Evolutionary conservation across 805 yeast genomes (phyloP).

Genomic region (Groenewaldozyma salmanticensis): DNA sequence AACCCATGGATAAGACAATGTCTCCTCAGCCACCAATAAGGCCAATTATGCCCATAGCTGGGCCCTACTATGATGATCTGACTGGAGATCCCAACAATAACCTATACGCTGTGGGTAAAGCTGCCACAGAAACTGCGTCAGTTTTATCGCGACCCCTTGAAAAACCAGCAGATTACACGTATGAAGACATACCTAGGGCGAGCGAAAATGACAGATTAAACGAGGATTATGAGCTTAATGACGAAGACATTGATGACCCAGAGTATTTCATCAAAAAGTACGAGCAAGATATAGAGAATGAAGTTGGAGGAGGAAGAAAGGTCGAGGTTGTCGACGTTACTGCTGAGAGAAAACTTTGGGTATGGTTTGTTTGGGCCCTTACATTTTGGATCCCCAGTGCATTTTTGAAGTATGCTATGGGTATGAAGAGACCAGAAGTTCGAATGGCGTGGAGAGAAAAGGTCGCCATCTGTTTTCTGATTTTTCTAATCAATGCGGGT

Average conservation of each 20-base stretch:
- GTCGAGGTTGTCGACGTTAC: slow-evolving; percentile 26
- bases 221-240: slow-evolving; percentile 27
- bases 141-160: not conserved
- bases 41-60: not conserved
- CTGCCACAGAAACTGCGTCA: not conserved
- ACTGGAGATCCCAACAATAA: not conserved
- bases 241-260: slow-evolving; percentile 25
- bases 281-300: slow-evolving; percentile 24
- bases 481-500: slow-evolving; percentile 28
- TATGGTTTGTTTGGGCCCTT: slow-evolving; percentile 30
- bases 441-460: slow-evolving; percentile 37
- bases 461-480: slow-evolving; percentile 28
- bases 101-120: not conserved
- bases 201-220: slow-evolving; percentile 6
- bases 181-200: not conserved
- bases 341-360: slow-evolving; percentile 28
- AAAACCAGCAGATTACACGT: not conserved
- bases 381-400: slow-evolving; percentile 36
- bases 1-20: not conserved
- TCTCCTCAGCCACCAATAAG: not conserved
- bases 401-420: slow-evolving; percentile 24
- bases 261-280: slow-evolving; percentile 19
- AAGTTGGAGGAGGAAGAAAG: slow-evolving; percentile 20
- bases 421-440: slow-evolving; percentile 33
- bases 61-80: slow-evolving; percentile 2